A percentile compares a stretch with the other conserved stretches of the same genome.
Evolutionary conservation across 2,329 filamentous ascomycete genomes (phyloP).

Genomic region (Drechslera avenae): DNA sequence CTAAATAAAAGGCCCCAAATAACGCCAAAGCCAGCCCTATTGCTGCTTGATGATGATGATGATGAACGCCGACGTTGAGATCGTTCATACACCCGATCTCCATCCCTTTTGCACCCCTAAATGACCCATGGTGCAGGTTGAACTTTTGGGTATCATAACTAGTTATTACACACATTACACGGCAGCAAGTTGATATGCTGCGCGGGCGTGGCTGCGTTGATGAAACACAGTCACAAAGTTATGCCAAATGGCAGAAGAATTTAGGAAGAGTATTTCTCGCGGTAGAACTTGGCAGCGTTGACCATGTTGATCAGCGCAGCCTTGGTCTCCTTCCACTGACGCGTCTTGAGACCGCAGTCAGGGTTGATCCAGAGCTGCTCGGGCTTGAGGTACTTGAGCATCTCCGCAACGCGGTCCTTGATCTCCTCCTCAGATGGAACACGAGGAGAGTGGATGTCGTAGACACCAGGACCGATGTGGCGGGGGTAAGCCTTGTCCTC

Average conservation of each 20-base stretch:
- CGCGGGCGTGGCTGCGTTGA: constrained; percentile 37
- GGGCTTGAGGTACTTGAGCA: constrained; percentile 92
- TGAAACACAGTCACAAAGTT: constrained; percentile 34
- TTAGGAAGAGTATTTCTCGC: constrained; percentile 78
- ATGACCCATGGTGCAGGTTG: constrained; percentile 50
- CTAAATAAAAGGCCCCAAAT: neutral
- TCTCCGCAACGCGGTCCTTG: constrained; percentile 96
- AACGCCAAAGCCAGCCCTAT: constrained; percentile 17
- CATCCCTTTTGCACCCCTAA: constrained; percentile 31
- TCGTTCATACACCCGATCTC: constrained; percentile 38
- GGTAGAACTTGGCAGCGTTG: constrained; percentile 96
- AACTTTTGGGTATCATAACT: constrained; percentile 52
- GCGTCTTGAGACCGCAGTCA: constrained; percentile 98
- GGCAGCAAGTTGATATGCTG: constrained; percentile 48
- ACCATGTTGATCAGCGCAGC: constrained; percentile 95
- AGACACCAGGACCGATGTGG: constrained; percentile 98
- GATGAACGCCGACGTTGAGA: constrained; percentile 50
- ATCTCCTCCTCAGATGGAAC: constrained; percentile 97
- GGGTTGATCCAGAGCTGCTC: constrained; percentile 99
- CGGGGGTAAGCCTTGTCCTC: constrained; percentile 96
- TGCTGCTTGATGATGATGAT: constrained; percentile 16
- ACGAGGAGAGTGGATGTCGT: constrained; percentile 99
- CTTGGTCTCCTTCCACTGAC: constrained; percentile 99
- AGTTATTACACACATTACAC: constrained; percentile 49
- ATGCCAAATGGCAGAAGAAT: constrained; percentile 33